Conservation (phyloP, 2,329 filamentous ascomycete genomes). For the Capronia americana region DNA sequence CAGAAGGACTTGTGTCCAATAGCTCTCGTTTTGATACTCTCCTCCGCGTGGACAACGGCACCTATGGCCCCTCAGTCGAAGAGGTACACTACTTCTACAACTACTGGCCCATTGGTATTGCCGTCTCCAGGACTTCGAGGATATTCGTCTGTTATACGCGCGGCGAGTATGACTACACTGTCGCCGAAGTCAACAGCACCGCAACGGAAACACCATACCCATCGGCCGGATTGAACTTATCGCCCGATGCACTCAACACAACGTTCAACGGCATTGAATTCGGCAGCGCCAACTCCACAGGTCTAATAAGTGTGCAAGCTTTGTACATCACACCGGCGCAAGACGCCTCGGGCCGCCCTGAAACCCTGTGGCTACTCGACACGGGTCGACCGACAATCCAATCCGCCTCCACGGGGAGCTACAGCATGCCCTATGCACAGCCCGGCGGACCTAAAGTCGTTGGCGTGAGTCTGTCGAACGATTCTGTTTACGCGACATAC, state of each 20-base stretch:
- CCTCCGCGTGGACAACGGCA: slow-evolving; percentile 55
- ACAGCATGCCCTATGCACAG: slow-evolving; percentile 53
- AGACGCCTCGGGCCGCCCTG: slow-evolving; percentile 42
- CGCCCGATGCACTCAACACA: slow-evolving; percentile 45
- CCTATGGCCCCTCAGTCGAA: slow-evolving; percentile 55
- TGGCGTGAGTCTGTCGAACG: not conserved
- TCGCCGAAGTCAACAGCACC: slow-evolving; percentile 56
- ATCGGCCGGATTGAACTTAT: slow-evolving; percentile 39
- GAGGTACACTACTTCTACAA: slow-evolving; percentile 58
- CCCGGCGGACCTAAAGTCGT: slow-evolving; percentile 37
- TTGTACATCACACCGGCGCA: slow-evolving; percentile 52
- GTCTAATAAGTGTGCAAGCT: slow-evolving; percentile 54
- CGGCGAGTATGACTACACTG: slow-evolving; percentile 54
- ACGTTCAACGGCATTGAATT: slow-evolving; percentile 52
- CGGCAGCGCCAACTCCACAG: slow-evolving; percentile 50
- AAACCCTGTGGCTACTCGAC: slow-evolving; percentile 56
- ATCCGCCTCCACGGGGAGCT: slow-evolving; percentile 43
- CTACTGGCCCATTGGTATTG: slow-evolving; percentile 56
- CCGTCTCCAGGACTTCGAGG: slow-evolving; percentile 51
- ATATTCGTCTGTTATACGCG: slow-evolving; percentile 56
- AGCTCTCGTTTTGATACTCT: slow-evolving; percentile 28
- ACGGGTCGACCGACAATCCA: slow-evolving; percentile 54
- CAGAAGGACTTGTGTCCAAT: slow-evolving; percentile 22
- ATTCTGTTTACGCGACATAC: slow-evolving; percentile 45
- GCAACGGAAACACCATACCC: slow-evolving; percentile 58